phyloP scores from a whole-genome alignment of 177 flowering plant species.

The Vitis hybrid region DNA sequence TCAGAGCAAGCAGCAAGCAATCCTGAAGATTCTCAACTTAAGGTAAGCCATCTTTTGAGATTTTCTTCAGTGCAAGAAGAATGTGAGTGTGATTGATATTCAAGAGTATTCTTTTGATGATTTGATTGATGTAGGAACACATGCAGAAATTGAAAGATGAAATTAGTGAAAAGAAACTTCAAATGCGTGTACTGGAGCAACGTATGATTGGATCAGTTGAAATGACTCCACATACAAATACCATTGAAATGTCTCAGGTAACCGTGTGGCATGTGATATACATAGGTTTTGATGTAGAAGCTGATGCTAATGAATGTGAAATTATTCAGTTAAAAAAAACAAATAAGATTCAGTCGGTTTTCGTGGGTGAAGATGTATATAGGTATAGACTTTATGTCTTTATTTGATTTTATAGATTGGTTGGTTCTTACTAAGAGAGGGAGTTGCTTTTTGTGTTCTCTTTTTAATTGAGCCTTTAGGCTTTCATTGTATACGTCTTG shows the following conservation, averaged over 20 bases:
- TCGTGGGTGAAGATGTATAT: no score
- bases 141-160: conserved; percentile 64
- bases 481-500: no score
- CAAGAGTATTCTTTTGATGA: conserved; percentile 8
- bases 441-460: no score
- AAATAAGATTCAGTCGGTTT: neutral
- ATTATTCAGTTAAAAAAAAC: neutral
- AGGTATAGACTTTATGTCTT: no score
- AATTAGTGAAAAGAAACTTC: conserved; percentile 71
- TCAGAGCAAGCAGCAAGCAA: conserved; percentile 63
- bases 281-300: neutral
- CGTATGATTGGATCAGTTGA: conserved; percentile 74
- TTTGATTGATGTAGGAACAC: conserved; percentile 43
- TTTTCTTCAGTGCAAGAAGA: neutral
- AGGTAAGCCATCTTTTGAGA: conserved; percentile 29
- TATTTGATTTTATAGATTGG: no score
- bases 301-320: neutral
- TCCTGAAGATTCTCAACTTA: conserved; percentile 57
- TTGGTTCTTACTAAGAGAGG: no score
- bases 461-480: no score
- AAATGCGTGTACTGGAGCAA: conserved; percentile 64
- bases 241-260: conserved; percentile 65
- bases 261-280: conserved; percentile 3
- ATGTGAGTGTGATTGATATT: conserved; percentile 4
- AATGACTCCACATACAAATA: conserved; percentile 38